A percentile compares a stretch with the other conserved stretches of the same genome.
Conservation (phyloP, 148 eudicot species). For the Heliamphora exappendiculata region DNA sequence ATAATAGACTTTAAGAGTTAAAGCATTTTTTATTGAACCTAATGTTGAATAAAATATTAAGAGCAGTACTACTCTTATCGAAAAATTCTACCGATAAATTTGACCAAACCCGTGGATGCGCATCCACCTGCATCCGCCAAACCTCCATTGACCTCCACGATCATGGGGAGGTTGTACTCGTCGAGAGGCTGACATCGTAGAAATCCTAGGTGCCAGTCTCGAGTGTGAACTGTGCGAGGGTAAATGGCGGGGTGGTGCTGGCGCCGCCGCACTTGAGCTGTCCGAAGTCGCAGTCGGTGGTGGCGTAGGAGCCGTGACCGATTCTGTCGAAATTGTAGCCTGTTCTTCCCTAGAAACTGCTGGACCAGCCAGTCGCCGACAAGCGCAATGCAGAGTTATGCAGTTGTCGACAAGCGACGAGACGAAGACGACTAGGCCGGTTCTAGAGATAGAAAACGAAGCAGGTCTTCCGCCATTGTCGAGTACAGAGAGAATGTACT, state of each 20-base stretch:
- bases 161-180: constrained; percentile 68
- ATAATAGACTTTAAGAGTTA: too few relatives aligned
- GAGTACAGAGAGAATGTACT: too few relatives aligned
- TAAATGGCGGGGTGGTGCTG: constrained; percentile 62
- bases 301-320: constrained; percentile 57
- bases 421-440: too few relatives aligned
- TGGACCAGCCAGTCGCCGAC: constrained; percentile 84
- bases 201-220: constrained; percentile 60
- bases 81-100: too few relatives aligned
- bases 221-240: constrained; percentile 75
- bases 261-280: constrained; percentile 51
- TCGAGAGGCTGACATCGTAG: constrained; percentile 82
- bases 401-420: too few relatives aligned
- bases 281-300: constrained; percentile 67
- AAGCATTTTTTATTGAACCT: too few relatives aligned
- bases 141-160: constrained; percentile 53
- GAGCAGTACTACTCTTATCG: too few relatives aligned
- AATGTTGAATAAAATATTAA: too few relatives aligned
- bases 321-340: constrained; percentile 57
- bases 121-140: constrained; percentile 64
- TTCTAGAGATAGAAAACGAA: too few relatives aligned
- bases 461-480: too few relatives aligned
- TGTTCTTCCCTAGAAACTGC: constrained; percentile 81
- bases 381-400: too few relatives aligned
- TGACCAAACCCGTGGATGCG: constrained; percentile 52